A percentile compares a stretch with the other conserved stretches of the same genome.
phyloP scores from a whole-genome alignment of 345 rosid genomes.

The Bruguiera sexangula region DNA sequence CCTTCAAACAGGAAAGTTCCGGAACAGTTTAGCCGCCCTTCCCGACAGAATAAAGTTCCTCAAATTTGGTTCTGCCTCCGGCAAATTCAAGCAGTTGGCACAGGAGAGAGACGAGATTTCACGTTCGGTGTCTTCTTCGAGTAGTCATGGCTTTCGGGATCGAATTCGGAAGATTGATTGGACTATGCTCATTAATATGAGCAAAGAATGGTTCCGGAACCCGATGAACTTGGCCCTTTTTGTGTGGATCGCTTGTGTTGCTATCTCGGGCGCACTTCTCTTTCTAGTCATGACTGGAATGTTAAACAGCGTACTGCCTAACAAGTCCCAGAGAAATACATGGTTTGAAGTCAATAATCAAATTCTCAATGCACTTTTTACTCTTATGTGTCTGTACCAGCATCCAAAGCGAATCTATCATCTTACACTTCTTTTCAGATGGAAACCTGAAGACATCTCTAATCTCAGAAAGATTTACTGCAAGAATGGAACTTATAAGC shows the following conservation, averaged over 20 bases:
- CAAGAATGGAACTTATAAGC: slow-evolving; percentile 82
- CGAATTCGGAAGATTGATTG: slow-evolving; percentile 69
- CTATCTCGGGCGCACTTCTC: slow-evolving; percentile 87
- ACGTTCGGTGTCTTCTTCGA: slow-evolving; percentile 49
- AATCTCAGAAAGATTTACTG: slow-evolving; percentile 76
- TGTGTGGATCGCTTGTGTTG: slow-evolving; percentile 65
- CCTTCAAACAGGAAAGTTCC: slow-evolving; percentile 23
- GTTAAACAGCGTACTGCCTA: slow-evolving; percentile 64
- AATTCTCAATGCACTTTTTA: slow-evolving; percentile 81
- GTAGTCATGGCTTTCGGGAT: slow-evolving; percentile 48
- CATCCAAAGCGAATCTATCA: slow-evolving; percentile 90
- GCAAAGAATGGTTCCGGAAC: slow-evolving; percentile 66
- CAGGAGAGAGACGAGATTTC: slow-evolving; percentile 62
- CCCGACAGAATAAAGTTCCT: slow-evolving; percentile 46
- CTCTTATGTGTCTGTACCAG: slow-evolving; percentile 90
- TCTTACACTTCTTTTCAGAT: slow-evolving; percentile 74
- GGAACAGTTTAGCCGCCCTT: slow-evolving; percentile 19
- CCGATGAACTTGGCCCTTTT: slow-evolving; percentile 87
- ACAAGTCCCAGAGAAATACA: slow-evolving; percentile 62
- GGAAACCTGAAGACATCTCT: slow-evolving; percentile 60
- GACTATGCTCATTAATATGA: slow-evolving; percentile 48
- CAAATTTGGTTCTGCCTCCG: slow-evolving; percentile 66
- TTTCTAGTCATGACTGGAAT: slow-evolving; percentile 97
- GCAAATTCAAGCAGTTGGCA: slow-evolving; percentile 58
- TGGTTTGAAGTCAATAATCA: slow-evolving; percentile 98